A percentile compares a stretch with the other conserved stretches of the same genome.
Evolutionary conservation across 2,329 filamentous ascomycete genomes (phyloP).

Genomic region (Phialophora chinensis): DNA sequence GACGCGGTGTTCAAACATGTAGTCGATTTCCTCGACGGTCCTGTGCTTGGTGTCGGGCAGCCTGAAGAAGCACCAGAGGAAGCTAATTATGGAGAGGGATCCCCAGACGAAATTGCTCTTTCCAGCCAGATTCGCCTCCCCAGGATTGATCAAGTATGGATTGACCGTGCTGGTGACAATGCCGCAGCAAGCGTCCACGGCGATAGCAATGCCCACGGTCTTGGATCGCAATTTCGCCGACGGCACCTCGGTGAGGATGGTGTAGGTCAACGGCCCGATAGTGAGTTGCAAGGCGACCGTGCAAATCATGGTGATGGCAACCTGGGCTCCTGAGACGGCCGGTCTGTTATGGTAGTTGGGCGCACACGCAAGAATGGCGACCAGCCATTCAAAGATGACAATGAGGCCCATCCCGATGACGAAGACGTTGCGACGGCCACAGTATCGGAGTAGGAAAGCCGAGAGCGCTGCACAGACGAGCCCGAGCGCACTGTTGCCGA

Average conservation of each 20-base stretch:
- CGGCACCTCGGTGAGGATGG: constrained; percentile 10
- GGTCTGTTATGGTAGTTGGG: constrained; percentile 11
- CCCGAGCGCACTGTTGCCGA: constrained; percentile 5
- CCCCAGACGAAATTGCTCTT: constrained; percentile 13
- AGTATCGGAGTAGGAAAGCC: constrained; percentile 9
- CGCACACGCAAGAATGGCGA: constrained; percentile 12
- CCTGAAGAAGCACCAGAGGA: constrained; percentile 12
- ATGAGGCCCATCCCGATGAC: constrained; percentile 11
- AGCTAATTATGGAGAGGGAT: background rate
- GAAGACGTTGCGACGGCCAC: constrained; percentile 8
- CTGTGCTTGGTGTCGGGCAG: constrained; percentile 12
- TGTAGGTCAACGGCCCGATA: constrained; percentile 9
- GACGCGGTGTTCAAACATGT: constrained; percentile 9
- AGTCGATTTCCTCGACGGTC: constrained; percentile 13
- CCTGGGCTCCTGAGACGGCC: constrained; percentile 4
- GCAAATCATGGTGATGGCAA: constrained; percentile 5
- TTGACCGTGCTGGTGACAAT: constrained; percentile 6
- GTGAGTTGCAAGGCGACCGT: constrained; percentile 3
- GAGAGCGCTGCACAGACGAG: background rate
- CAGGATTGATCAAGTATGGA: constrained; percentile 12
- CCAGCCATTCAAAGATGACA: constrained; percentile 9
- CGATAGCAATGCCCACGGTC: constrained; percentile 13
- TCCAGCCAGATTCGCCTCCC: background rate
- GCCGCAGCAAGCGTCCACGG: constrained; percentile 5
- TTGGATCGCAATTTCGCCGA: constrained; percentile 7